Base-by-base conservation (phyloP, 1,284 basidiomycete genomes). In the Tausonia pullulans region DNA sequence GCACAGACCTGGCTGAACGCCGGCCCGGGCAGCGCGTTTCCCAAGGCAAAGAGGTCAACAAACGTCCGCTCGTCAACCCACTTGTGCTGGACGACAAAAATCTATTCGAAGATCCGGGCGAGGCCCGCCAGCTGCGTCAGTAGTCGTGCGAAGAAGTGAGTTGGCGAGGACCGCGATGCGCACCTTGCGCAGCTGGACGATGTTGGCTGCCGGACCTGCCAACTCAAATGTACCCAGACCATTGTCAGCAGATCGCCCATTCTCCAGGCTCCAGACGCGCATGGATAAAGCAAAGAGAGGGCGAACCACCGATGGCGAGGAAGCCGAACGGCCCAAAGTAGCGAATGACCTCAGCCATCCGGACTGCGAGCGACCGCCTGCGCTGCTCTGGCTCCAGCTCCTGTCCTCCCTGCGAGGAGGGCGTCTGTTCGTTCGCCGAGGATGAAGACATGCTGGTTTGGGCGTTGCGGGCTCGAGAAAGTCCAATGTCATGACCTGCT, bases 1-100 rank as follows among this genome's bases (percentile, higher is more conserved):
- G 27, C 1, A 16, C n/a, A 2, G 7, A 53, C 27, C n/a, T 39
- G 52, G 0, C 78, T 78, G 3, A 71, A 74, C 3, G 75, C 78
- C 0, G 78, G 78, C 13, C 78, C 78, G 0, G 78, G 77, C 0
- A 79, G 72, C 0, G 78, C 77, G 60, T 78, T 77, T n/a, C 76
- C 75, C 10, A 79, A 72, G 9, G 76, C 74, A 62, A 79, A 78
- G 48, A 79, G 73, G 64, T 79, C 78, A 63, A 69, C 49, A 45
- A 73, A 74, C 5, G 71, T 73, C 44, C 62, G 66, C 43, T 67
- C 58, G 59, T 72, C 70, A 40, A 74, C 60, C 73, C 73, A 74
- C 54, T 68, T 66, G 6, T 68, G 64, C 10, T 58, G 59, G n/a
- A 71, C 67, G 13, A 74, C 73, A 52, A 74, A 74, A 14, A 67